phyloP scores from a whole-genome alignment of 257 asterid genomes.

The Fraxinus americana region DNA sequence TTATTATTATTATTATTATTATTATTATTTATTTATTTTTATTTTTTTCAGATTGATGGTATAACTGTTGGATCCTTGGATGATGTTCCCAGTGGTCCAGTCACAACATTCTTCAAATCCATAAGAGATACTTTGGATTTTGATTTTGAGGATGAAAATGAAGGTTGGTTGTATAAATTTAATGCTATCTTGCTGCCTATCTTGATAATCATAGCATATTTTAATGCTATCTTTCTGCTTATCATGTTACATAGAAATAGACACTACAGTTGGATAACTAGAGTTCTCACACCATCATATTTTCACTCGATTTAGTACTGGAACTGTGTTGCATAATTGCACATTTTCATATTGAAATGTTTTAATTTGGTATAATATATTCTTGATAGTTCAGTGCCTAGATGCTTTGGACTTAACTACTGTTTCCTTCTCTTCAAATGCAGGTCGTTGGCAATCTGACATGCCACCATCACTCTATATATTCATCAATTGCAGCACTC shows the following conservation, averaged over 20 bases:
- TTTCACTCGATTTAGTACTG: background rate
- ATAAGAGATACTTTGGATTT: constrained; percentile 79
- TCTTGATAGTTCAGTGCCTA: background rate
- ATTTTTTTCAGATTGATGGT: constrained; percentile 71
- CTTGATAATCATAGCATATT: constrained; percentile 1
- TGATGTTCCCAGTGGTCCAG: constrained; percentile 87
- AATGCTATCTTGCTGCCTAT: constrained; percentile 12
- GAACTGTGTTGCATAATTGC: background rate
- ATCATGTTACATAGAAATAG: constrained; percentile 14
- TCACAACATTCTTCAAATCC: constrained; percentile 79
- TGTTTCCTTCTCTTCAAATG: constrained; percentile 22
- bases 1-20: too few relatives aligned
- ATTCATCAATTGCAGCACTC: constrained; percentile 86
- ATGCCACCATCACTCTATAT: constrained; percentile 78
- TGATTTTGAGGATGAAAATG: constrained; percentile 90
- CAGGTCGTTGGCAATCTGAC: constrained; percentile 92
- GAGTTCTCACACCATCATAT: background rate
- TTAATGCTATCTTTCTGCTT: constrained; percentile 15
- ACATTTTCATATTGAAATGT: constrained; percentile 6
- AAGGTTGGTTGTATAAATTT: constrained; percentile 56
- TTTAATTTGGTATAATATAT: background rate
- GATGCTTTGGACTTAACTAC: constrained; percentile 18
- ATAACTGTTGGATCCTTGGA: constrained; percentile 77
- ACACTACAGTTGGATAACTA: constrained; percentile 10
- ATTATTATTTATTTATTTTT: too few relatives aligned